Evolutionary conservation across 2,329 filamentous ascomycete genomes (phyloP), one percentile per base, ranked within the genome.

Genomic region (Polychaeton citri): DNA sequence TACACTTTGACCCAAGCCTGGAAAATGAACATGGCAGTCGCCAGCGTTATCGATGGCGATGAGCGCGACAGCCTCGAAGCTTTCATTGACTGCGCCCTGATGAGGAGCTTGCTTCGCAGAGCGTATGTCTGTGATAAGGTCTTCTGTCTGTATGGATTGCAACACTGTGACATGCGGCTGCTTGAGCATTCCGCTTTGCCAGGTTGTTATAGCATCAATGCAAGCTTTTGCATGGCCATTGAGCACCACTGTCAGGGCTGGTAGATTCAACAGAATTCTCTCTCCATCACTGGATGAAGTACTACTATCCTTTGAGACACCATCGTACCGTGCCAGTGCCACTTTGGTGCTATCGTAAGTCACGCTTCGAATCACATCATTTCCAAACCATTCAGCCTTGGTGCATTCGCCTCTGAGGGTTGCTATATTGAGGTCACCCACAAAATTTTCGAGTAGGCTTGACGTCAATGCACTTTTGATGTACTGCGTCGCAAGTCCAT

Each of bases 401-500:
- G 30, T 37, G 9, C 36, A 36, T 6, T 43, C 21, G 19, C 40
- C 12, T 26, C 38, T 15, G 4, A 28, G 24, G 40, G 38, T 4
- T 19, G 35, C 2, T 21, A 37, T 38, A 4, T 38, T 35, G 15
- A 83, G 71, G 48, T 75, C 84, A 6, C 69, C 65, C 3, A 17
- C 3, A 16, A 32, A 32, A 16, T 3, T 4, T 3, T 19, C 3
- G 10, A 32, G 30, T 19, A 10, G 92, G 61, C 4, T 76, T 76
- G 46, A 66, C 1, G 66, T 71, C 44, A 93, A 65, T 21, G 79
- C 77, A 19, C 72, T 71, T 45, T 80, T 71, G 24, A 96, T 81
- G 52, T 95, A 95, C 1, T 74, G 69, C 6, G 94, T 58, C 1
- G 92, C 75, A 38, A 77, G 77, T 12, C 68, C 66, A 34, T 81